Base-by-base conservation (phyloP, 1,284 basidiomycete species). In the Malassezia globosa region DNA sequence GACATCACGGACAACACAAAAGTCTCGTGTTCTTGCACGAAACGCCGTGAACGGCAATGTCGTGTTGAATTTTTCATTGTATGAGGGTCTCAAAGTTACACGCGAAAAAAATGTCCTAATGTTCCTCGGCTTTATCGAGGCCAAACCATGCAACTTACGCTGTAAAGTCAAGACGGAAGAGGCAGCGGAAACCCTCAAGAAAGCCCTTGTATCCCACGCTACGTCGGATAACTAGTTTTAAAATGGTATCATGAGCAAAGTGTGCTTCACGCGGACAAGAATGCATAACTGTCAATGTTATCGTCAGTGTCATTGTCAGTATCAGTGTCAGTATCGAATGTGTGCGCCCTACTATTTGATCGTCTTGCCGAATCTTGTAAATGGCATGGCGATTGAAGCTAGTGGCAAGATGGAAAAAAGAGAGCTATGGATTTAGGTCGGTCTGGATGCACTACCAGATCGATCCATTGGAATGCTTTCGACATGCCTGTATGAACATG, bases 21-120 rank as follows among this genome's bases (percentile, higher is more conserved):
- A 62, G 46, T 37, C 51, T 14, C 26, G 65, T 10, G 41, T 68
- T 26, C 46, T 68, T 3, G 65, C 61, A 1, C 40, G 65, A 6
- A 68, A 64, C 53, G 64, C 60, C 25, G 65, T 59, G 7, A 68
- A 65, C 43, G 64, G 65, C 23, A 63, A 63, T 29, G 63, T 65
- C 0, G 54, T 53, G 25, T 53, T 64, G 37, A 68, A 68, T 51
- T 68, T 68, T 40, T 42, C 54, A 39, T 34, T 61, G 23, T 63
- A 61, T 42, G 37, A 53, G 23, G 51, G 51, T 7, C 37, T 68
- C 16, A 60, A 55, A 43, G 45, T 51, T 11, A 59, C 40, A 7
- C 35, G 46, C 45, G 62, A 61, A 2, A 59, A 59, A 40, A 60
- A 51, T 38, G 52, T 63, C 7, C 50, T 63, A 19, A 37, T 44